Evolutionary conservation across 495 filamentous ascomycete genomes (phyloP), one percentile per base, ranked within the genome.

Genomic region (Bacidia rubella): DNA sequence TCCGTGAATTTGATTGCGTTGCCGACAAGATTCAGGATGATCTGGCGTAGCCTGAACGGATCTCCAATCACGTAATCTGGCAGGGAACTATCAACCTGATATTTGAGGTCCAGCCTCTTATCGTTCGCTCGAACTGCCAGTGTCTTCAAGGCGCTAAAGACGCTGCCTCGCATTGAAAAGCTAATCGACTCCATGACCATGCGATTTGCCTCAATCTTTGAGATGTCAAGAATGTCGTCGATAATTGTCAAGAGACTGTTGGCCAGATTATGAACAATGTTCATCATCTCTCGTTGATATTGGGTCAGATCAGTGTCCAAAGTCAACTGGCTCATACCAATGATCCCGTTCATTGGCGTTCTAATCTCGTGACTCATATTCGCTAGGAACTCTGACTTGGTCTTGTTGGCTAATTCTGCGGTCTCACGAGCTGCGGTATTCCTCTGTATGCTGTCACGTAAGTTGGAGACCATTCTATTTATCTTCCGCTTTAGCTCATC

Each of bases 301-400:
- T 86, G 83, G 35, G 89, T 95, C 39, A 99, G 71, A 38, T 77
- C 74, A 24, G 90, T 96, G 61, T 99, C 92, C 47, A 99, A 72
- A 1, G 93, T 96, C 50, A 99, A 73, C 68, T 99, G 92, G 1
- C 92, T 96, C 92, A 97, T 94, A 56, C 85, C 85, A 60, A 92
- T 90, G 61, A 97, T 81, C 55, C 74, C 74, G 55, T 78, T 76
- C 90, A 97, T 97, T 0, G 92, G 92, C 21, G 92, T 98, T 65
- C 92, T 76, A 55, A 99, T 99, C 68, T 99, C 92, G 77, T 99
- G 92, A 38, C 86, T 92, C 92, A 99, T 99, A 64, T 99, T 99
- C 24, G 92, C 92, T 43, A 99, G 72, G 70, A 99, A 99, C 63
- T 99, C 93, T 32, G 90, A 96, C 62, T 99, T 99, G 44, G 92